phyloP scores from a whole-genome alignment of 345 rosid genomes.

The Rhodamnia argentea region DNA sequence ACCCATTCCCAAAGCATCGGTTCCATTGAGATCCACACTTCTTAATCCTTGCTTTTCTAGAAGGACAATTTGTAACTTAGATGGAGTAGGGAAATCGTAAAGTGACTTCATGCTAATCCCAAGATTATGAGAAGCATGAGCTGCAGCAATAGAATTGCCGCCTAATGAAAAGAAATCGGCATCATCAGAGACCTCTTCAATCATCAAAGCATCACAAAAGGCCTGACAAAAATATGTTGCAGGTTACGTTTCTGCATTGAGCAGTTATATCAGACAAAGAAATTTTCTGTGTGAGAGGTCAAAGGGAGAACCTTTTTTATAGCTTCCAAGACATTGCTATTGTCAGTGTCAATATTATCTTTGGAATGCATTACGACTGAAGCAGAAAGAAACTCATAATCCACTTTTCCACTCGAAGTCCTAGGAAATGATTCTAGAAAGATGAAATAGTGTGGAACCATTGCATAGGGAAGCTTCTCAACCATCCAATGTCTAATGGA shows the following conservation, averaged over 20 bases:
- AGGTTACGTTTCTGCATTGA: not conserved
- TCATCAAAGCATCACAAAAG: conserved; percentile 58
- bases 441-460: conserved; percentile 58
- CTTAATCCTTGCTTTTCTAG: conserved; percentile 20
- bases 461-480: conserved; percentile 54
- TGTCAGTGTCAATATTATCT: conserved; percentile 13
- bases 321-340: conserved; percentile 27
- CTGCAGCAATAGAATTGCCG: conserved; percentile 86
- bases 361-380: conserved; percentile 11
- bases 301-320: conserved; percentile 58
- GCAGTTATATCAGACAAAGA: not conserved
- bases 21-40: conserved; percentile 12
- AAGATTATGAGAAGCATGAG: conserved; percentile 70
- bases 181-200: conserved; percentile 52
- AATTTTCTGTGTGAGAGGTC: not conserved
- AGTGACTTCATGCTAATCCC: conserved; percentile 76
- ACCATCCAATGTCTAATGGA: conserved; percentile 53
- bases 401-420: conserved; percentile 78
- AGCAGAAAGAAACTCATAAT: conserved; percentile 46
- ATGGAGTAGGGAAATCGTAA: conserved; percentile 63
- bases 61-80: conserved; percentile 45
- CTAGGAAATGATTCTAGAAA: conserved; percentile 51
- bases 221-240: conserved; percentile 36
- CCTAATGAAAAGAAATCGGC: conserved; percentile 83
- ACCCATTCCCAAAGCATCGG: conserved; percentile 13